These are phyloP conservation scores for Camelina neglecta DNA, from an alignment of 345 rosid genomes.

Conservation along the genomic window DNA sequence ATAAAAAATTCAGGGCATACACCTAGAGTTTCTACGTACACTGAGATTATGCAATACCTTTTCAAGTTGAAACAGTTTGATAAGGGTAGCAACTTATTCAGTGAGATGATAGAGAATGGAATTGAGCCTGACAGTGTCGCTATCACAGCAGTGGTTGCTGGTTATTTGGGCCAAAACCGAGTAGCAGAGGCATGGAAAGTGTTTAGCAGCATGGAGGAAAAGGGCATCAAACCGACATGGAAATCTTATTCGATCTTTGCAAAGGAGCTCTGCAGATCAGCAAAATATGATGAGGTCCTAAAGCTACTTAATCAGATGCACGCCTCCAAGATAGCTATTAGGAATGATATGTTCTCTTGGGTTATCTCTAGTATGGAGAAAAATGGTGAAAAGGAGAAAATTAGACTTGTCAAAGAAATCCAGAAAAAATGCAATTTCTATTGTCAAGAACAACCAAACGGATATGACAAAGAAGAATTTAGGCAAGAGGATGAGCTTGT, in stretches of 20 bases:
- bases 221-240: conserved; percentile 59
- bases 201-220: conserved; percentile 59
- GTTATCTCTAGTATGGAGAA: conserved; percentile 64
- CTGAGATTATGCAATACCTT: conserved; percentile 69
- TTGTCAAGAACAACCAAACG: conserved; percentile 31
- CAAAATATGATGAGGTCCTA: conserved; percentile 55
- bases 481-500: conserved; percentile 33
- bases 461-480: conserved; percentile 16
- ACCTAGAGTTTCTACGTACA: conserved; percentile 60
- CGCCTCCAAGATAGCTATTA: conserved; percentile 54
- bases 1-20: conserved; percentile 59
- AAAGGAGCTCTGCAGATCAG: conserved; percentile 72
- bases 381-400: conserved; percentile 57
- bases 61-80: conserved; percentile 59
- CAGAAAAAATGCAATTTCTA: conserved; percentile 43
- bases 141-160: conserved; percentile 68
- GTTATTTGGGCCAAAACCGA: conserved; percentile 57
- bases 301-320: conserved; percentile 62
- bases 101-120: conserved; percentile 72
- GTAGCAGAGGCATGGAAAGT: conserved; percentile 76
- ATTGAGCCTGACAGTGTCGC: conserved; percentile 60
- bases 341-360: conserved; percentile 57
- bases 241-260: conserved; percentile 61
- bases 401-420: conserved; percentile 58
- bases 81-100: conserved; percentile 60